Evolutionary conservation across 2,329 filamentous ascomycete species (phyloP).

Genomic region (Microdochium nivale): DNA sequence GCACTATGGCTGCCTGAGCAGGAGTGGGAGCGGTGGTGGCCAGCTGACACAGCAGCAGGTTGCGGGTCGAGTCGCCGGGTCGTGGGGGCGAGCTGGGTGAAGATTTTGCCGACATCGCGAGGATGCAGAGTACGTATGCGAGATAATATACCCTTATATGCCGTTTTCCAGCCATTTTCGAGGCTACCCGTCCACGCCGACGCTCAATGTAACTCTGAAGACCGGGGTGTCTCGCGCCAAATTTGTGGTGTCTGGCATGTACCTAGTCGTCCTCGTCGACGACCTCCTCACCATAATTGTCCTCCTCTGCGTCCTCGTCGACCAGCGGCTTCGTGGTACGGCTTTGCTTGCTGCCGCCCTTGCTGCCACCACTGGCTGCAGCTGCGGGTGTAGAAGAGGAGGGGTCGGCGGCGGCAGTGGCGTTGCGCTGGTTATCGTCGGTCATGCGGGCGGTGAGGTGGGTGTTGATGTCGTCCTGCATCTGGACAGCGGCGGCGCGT

Average conservation of each 20-base stretch:
- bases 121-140: too few species aligned
- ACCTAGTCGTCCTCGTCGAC: slow-evolving; percentile 49
- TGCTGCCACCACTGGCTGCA: neutral
- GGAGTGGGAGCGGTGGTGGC: slow-evolving; percentile 26
- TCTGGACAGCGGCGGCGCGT: slow-evolving; percentile 41
- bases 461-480: slow-evolving; percentile 62
- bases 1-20: slow-evolving; percentile 69
- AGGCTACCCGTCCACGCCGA: too few species aligned
- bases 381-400: neutral
- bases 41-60: slow-evolving; percentile 15
- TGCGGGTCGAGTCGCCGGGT: slow-evolving; percentile 15
- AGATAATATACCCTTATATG: too few species aligned
- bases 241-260: too few species aligned
- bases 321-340: slow-evolving; percentile 28
- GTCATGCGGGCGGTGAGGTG: slow-evolving; percentile 70
- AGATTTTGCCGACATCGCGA: neutral
- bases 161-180: too few species aligned
- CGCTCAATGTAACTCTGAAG: too few species aligned
- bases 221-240: too few species aligned
- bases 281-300: slow-evolving; percentile 81
- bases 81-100: slow-evolving; percentile 18
- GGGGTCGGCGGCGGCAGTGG: slow-evolving; percentile 14
- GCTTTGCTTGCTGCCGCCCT: slow-evolving; percentile 5
- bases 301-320: slow-evolving; percentile 55
- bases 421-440: slow-evolving; percentile 51